These are phyloP conservation scores for Onygenales sp. DNA, from an alignment of 2,329 filamentous ascomycete genomes.

Conservation along the genomic window DNA sequence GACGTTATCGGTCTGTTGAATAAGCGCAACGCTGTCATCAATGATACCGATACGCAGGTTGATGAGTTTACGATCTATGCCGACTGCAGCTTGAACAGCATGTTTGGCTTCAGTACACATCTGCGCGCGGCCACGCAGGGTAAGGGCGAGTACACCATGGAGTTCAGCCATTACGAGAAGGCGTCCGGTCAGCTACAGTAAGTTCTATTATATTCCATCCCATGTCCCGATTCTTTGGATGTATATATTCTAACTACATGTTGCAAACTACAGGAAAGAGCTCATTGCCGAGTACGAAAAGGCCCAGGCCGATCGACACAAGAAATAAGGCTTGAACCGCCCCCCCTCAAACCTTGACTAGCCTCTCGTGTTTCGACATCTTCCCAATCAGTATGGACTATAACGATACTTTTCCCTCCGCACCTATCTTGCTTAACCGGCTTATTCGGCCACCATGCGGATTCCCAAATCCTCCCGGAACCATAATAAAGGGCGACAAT, in stretches of 20 bases:
- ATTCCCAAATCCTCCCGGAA: too few relatives aligned
- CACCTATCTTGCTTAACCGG: too few relatives aligned
- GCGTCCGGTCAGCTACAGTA: conserved; percentile 85
- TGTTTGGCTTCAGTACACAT: conserved; percentile 95
- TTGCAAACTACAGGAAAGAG: conserved; percentile 42
- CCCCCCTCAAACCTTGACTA: too few relatives aligned
- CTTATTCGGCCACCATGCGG: too few relatives aligned
- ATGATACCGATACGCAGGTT: conserved; percentile 84
- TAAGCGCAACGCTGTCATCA: conserved; percentile 90
- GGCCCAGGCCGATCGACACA: conserved; percentile 54
- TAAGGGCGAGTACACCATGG: conserved; percentile 98
- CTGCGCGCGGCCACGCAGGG: conserved; percentile 89
- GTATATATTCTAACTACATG: conserved; percentile 1
- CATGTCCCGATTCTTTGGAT: background rate
- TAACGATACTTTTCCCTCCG: too few relatives aligned
- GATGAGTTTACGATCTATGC: conserved; percentile 91
- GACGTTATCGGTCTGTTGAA: conserved; percentile 91
- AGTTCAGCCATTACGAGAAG: conserved; percentile 91
- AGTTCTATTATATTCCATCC: conserved; percentile 26
- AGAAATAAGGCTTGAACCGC: conserved; percentile 37
- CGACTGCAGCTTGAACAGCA: conserved; percentile 88
- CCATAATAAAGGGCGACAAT: too few relatives aligned
- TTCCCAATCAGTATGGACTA: too few relatives aligned
- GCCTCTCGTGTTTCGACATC: too few relatives aligned
- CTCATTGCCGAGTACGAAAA: conserved; percentile 60